A percentile compares a stretch with the other conserved stretches of the same genome.
Conservation (phyloP, 2,329 filamentous ascomycete genomes). For the Waltergamsia citrina region DNA sequence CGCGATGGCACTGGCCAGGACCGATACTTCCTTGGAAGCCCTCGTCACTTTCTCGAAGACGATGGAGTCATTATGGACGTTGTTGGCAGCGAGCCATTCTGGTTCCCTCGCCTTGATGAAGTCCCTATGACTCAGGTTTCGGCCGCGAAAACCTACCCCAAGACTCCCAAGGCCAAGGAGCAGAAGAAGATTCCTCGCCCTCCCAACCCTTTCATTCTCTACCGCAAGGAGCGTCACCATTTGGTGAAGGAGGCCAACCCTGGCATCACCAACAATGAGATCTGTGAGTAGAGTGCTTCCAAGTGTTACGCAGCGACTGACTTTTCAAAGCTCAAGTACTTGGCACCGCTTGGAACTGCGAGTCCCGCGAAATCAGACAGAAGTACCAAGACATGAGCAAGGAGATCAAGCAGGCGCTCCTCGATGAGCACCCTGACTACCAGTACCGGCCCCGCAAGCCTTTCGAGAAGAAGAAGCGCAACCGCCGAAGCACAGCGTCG, state of each 20-base stretch:
- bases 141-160: neutral
- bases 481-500: constrained; percentile 1
- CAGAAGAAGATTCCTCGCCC: constrained; percentile 1
- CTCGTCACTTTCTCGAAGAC: constrained; percentile 10
- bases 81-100: constrained; percentile 11
- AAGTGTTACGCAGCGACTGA: constrained; percentile 7
- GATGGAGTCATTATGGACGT: neutral
- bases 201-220: constrained; percentile 23
- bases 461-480: constrained; percentile 13
- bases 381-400: constrained; percentile 20
- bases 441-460: constrained; percentile 26
- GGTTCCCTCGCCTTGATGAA: constrained; percentile 6
- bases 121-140: neutral
- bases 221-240: constrained; percentile 24
- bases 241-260: constrained; percentile 21
- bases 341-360: constrained; percentile 24
- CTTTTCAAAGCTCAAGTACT: constrained; percentile 21
- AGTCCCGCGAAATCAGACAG: constrained; percentile 16
- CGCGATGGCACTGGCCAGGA: constrained; percentile 14
- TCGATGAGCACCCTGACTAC: constrained; percentile 23
- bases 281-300: constrained; percentile 21
- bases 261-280: constrained; percentile 28
- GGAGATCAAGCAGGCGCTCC: constrained; percentile 18
- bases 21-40: constrained; percentile 15
- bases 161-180: neutral